phyloP scores from a whole-genome alignment of 768 basidiomycete genomes.

The Lactarius quietus region DNA sequence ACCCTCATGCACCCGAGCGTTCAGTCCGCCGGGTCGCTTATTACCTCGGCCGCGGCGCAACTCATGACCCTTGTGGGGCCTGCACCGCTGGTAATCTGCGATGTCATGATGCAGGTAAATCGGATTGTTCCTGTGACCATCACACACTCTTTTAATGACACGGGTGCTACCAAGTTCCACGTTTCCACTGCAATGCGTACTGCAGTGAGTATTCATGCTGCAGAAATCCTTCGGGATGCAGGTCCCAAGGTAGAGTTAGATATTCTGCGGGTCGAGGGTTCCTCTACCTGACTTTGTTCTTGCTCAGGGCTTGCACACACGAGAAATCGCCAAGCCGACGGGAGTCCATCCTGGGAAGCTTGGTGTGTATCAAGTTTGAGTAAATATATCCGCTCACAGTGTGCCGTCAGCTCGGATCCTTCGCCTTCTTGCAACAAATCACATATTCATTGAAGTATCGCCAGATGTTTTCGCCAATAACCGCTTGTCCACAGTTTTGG shows the following conservation, averaged over 20 bases:
- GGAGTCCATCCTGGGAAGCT: neutral
- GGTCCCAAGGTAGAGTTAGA: neutral
- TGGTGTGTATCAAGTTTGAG: neutral
- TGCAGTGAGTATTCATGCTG: neutral
- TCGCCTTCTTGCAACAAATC: neutral
- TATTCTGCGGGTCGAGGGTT: neutral
- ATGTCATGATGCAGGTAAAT: neutral
- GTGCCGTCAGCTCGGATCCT: neutral
- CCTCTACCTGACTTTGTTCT: neutral
- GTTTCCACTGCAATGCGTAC: neutral
- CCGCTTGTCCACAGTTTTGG: neutral
- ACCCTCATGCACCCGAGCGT: neutral
- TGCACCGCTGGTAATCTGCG: neutral
- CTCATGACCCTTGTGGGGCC: neutral
- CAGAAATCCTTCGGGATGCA: neutral
- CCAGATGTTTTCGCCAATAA: neutral
- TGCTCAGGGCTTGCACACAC: neutral
- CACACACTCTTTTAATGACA: neutral
- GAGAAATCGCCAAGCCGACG: neutral
- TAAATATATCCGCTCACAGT: neutral
- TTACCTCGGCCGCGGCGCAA: neutral
- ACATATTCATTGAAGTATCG: neutral
- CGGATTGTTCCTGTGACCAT: neutral
- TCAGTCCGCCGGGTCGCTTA: neutral
- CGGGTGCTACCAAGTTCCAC: neutral